phyloP scores from a whole-genome alignment of 139 green algal species.

The Eudorina sp. region DNA sequence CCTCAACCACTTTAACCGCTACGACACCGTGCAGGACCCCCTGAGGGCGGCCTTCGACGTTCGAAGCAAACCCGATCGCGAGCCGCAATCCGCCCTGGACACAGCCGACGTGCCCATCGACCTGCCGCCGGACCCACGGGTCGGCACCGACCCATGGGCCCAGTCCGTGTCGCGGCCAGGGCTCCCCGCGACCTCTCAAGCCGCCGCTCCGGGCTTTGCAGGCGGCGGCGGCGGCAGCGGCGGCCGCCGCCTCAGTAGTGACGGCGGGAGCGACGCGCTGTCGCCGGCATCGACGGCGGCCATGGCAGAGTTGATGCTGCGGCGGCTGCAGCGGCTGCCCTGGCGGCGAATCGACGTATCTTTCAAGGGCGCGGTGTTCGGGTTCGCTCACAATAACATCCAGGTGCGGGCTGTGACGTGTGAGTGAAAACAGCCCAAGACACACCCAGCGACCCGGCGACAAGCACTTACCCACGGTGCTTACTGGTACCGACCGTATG shows the following conservation, averaged over 20 bases:
- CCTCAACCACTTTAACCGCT: too few species aligned
- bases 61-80: neutral
- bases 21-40: constrained; percentile 42
- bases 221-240: too few species aligned
- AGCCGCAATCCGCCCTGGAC: neutral
- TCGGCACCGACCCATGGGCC: too few species aligned
- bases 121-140: neutral
- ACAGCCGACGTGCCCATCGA: neutral
- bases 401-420: constrained; percentile 60
- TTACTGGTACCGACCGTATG: too few species aligned
- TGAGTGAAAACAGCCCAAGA: neutral
- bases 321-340: constrained; percentile 70
- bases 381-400: constrained; percentile 77
- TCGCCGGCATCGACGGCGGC: constrained; percentile 8
- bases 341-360: constrained; percentile 88
- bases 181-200: too few species aligned
- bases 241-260: neutral
- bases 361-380: constrained; percentile 60
- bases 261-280: neutral
- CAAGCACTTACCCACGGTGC: too few species aligned
- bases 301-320: constrained; percentile 64
- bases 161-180: too few species aligned
- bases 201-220: too few species aligned
- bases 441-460: neutral
- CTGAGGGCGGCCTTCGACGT: constrained; percentile 55